Conservation (phyloP, 202 grass and related monocot genomes). For the Elaeis oleifera region DNA sequence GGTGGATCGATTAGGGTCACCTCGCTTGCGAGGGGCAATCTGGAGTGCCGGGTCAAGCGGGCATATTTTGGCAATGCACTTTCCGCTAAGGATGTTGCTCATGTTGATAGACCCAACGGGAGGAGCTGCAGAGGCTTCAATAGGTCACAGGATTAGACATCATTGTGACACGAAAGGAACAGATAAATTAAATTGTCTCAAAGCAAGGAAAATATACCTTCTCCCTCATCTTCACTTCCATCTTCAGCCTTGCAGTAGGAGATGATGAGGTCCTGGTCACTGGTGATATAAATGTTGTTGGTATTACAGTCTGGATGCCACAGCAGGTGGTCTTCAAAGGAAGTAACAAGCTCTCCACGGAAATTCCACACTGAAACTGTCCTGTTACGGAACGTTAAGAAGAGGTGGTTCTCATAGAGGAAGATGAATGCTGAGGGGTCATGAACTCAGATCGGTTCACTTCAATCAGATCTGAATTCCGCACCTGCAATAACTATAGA, state of each 20-base stretch:
- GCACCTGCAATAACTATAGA: slow-evolving; percentile 37
- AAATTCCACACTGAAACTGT: slow-evolving; percentile 70
- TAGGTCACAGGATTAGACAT: neutral
- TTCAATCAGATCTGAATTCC: slow-evolving; percentile 52
- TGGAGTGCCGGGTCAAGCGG: slow-evolving; percentile 38
- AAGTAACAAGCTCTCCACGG: slow-evolving; percentile 56
- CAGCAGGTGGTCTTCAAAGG: slow-evolving; percentile 57
- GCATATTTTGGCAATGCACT: slow-evolving; percentile 56
- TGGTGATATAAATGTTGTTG: slow-evolving; percentile 73
- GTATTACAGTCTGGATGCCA: slow-evolving; percentile 75
- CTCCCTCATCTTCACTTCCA: slow-evolving; percentile 3
- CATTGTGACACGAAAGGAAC: neutral
- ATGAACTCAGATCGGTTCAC: slow-evolving; percentile 62
- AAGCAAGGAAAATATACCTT: slow-evolving; percentile 31
- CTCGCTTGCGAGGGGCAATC: slow-evolving; percentile 33
- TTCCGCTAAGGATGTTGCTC: slow-evolving; percentile 66
- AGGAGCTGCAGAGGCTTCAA: slow-evolving; percentile 9
- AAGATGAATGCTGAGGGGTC: slow-evolving; percentile 79
- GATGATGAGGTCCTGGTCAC: slow-evolving; percentile 66
- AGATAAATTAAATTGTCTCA: neutral
- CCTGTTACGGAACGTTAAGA: slow-evolving; percentile 70
- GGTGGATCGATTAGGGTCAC: slow-evolving; percentile 34
- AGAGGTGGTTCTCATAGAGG: slow-evolving; percentile 61
- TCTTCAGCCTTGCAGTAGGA: slow-evolving; percentile 48
- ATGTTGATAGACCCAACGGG: slow-evolving; percentile 53